Percentiles rank a stretch among this genome's conserved stretches.
These are phyloP conservation scores for Bolboschoenus planiculmis DNA, from an alignment of 176 grass and related monocot genomes.

Conservation along the genomic window DNA sequence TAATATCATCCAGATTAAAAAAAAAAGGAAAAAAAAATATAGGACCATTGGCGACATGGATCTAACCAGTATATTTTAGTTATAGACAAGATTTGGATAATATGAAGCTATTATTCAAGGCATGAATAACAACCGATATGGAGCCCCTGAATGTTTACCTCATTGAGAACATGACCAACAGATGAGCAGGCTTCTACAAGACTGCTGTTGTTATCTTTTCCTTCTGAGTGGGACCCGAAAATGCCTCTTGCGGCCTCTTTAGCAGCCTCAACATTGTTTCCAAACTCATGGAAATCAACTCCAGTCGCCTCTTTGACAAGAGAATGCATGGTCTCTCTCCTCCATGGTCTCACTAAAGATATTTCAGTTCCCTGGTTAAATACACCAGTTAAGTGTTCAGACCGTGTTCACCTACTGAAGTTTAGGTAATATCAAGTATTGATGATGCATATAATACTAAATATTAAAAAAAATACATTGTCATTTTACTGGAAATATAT, in stretches of 20 bases:
- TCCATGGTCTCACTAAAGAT: slow-evolving; percentile 85
- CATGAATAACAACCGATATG: not conserved
- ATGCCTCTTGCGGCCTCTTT: slow-evolving; percentile 46
- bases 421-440: not conserved
- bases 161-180: slow-evolving; percentile 91
- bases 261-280: slow-evolving; percentile 52
- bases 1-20: not conserved
- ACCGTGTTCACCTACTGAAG: not conserved
- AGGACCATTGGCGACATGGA: not conserved
- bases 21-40: not conserved
- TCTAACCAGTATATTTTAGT: not conserved
- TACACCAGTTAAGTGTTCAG: slow-evolving; percentile 3
- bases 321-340: slow-evolving; percentile 91
- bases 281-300: slow-evolving; percentile 66
- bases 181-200: slow-evolving; percentile 57
- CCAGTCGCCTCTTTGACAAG: slow-evolving; percentile 90
- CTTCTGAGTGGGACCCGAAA: slow-evolving; percentile 35
- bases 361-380: slow-evolving; percentile 76
- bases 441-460: slow-evolving; percentile 15
- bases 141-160: slow-evolving; percentile 38
- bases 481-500: not conserved
- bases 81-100: not conserved
- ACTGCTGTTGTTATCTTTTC: slow-evolving; percentile 37
- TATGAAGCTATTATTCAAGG: not conserved
- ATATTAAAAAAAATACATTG: not conserved